Evolutionary conservation across 78 protist genomes (phyloP), one percentile per base, ranked within the genome.

Genomic region (Pigoraptor vietnamica): DNA sequence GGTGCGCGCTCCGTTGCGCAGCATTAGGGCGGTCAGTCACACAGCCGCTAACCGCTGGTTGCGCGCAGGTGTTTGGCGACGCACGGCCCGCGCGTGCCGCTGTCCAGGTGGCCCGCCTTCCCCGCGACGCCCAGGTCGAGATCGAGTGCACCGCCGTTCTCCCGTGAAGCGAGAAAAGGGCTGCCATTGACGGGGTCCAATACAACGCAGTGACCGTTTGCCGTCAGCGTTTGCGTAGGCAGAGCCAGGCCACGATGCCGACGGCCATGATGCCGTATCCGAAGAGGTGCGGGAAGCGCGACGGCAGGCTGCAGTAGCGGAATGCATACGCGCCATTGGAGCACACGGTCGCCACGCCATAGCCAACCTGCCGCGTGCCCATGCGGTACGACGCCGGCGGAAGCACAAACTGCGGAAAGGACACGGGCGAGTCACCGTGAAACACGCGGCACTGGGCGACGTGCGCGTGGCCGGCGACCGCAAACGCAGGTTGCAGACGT

Each of bases 1-100:
- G 89, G 95, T 81, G n/a, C n/a, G n/a, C n/a, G n/a, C n/a, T n/a
- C n/a, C n/a, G n/a, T n/a, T n/a, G n/a, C n/a, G n/a, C n/a, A n/a
- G n/a, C n/a, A n/a, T n/a, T n/a, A n/a, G n/a, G n/a, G n/a, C n/a
- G n/a, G n/a, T n/a, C n/a, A n/a, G n/a, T n/a, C n/a, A n/a, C n/a
- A n/a, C n/a, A n/a, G n/a, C n/a, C n/a, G n/a, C n/a, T n/a, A n/a
- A n/a, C n/a, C n/a, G n/a, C n/a, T n/a, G n/a, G n/a, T n/a, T n/a
- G n/a, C n/a, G n/a, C 36, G 23, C 38, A 40, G 37, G 36, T n/a
- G 34, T 94, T 94, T 33, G 89, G 88, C 32, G 89, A 39, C 29
- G 32, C 24, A 39, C 55, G 39, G 23, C 96, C 96, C 33, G 96
- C 96, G 14, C 88, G 96, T 29, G 56, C 92, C 6, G 55, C 67